Evolutionary conservation across 129 eudicot genomes (phyloP).

Genomic region (Artemisia argyi): DNA sequence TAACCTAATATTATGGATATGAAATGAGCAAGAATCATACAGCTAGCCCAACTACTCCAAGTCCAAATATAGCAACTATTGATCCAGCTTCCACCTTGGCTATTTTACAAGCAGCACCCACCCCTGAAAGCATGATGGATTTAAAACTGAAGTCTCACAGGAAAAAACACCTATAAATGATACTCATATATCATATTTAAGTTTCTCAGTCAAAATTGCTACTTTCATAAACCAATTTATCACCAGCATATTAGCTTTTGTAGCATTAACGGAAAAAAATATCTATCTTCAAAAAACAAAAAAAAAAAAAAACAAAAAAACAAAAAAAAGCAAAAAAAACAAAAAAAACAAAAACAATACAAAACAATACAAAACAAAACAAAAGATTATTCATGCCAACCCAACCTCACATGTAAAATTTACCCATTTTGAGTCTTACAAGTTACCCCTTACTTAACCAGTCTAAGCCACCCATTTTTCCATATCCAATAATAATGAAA

Average conservation of each 20-base stretch:
- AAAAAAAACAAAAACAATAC: too few species aligned
- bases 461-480: too few species aligned
- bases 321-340: too few species aligned
- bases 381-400: too few species aligned
- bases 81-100: constrained; percentile 87
- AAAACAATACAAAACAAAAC: too few species aligned
- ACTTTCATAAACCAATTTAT: neutral
- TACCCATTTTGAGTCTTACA: too few species aligned
- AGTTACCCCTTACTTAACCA: too few species aligned
- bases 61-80: constrained; percentile 84
- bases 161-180: neutral
- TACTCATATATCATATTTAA: neutral
- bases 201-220: neutral
- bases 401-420: too few species aligned
- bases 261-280: neutral
- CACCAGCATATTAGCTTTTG: neutral
- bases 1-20: neutral
- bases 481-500: neutral
- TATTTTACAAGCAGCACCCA: constrained; percentile 90
- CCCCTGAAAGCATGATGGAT: constrained; percentile 49
- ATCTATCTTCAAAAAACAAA: too few species aligned
- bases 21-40: constrained; percentile 37
- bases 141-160: neutral
- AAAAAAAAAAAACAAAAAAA: too few species aligned
- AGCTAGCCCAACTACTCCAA: constrained; percentile 84